phyloP scores from a whole-genome alignment of 495 filamentous ascomycete genomes.

The Acidomyces sp. region DNA sequence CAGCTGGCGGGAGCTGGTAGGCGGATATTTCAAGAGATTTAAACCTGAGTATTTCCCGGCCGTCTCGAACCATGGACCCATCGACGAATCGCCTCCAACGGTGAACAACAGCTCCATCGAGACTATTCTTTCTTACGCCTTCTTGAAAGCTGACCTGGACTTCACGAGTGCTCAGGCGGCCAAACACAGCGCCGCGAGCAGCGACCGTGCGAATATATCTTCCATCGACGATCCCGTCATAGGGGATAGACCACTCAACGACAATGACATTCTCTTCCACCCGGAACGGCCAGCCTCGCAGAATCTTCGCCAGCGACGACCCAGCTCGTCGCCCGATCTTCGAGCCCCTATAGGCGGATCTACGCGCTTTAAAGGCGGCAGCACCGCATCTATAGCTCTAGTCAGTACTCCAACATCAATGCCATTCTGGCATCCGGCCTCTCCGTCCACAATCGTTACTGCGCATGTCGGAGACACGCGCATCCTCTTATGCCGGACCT shows the following conservation, averaged over 20 bases:
- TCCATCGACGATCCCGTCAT: constrained; percentile 44
- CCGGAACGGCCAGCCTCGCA: constrained; percentile 40
- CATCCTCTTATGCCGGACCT: constrained; percentile 70
- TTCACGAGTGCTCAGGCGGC: constrained; percentile 76
- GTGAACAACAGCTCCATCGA: constrained; percentile 35
- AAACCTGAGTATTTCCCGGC: constrained; percentile 51
- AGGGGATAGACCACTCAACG: constrained; percentile 63
- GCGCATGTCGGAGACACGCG: constrained; percentile 91
- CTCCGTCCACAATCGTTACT: constrained; percentile 68
- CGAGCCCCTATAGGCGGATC: constrained; percentile 43
- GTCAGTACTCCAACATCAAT: constrained; percentile 82
- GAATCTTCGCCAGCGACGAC: constrained; percentile 10
- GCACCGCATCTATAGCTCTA: constrained; percentile 75
- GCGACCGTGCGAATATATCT: background rate
- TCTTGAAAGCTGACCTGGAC: constrained; percentile 81
- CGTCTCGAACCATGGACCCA: constrained; percentile 2
- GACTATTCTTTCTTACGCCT: constrained; percentile 71
- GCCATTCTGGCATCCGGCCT: constrained; percentile 87
- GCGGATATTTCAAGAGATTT: constrained; percentile 89
- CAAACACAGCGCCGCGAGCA: constrained; percentile 33
- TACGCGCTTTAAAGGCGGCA: constrained; percentile 76
- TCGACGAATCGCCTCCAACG: constrained; percentile 11
- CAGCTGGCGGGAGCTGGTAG: constrained; percentile 73
- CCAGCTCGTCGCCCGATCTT: constrained; percentile 15
- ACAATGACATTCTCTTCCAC: constrained; percentile 61